Conservation (phyloP, 176 grass and related monocot species). For the Musa itinerans region DNA sequence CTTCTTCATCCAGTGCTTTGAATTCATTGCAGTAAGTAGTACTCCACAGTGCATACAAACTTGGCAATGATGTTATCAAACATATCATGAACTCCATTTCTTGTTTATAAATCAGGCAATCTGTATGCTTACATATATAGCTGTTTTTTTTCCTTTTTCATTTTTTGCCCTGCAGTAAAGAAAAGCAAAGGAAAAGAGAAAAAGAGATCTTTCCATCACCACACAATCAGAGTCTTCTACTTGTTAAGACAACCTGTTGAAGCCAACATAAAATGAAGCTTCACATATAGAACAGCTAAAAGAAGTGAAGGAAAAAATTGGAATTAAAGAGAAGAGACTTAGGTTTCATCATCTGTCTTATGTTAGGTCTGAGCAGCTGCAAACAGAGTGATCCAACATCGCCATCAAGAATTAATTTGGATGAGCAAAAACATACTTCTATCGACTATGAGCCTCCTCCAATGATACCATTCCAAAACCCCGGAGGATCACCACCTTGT, state of each 20-base stretch:
- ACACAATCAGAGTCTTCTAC: too few species aligned
- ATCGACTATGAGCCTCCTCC: conserved; percentile 15
- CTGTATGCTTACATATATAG: too few species aligned
- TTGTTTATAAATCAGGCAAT: too few species aligned
- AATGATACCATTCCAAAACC: conserved; percentile 14
- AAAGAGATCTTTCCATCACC: neutral
- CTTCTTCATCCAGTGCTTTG: too few species aligned
- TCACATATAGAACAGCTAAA: conserved; percentile 2
- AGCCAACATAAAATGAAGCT: conserved; percentile 21
- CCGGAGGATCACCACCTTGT: conserved; percentile 13
- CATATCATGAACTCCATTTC: too few species aligned
- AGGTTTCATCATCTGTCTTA: conserved; percentile 4
- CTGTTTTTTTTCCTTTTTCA: too few species aligned
- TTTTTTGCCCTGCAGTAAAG: too few species aligned
- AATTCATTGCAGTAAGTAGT: too few species aligned
- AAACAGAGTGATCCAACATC: neutral
- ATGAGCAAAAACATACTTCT: neutral
- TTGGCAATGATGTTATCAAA: too few species aligned
- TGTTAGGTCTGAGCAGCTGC: neutral
- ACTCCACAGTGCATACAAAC: too few species aligned
- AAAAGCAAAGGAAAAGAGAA: too few species aligned
- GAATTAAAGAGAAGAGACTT: neutral
- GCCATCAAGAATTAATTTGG: neutral
- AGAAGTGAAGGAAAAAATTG: neutral
- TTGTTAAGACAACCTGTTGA: neutral